Conservation (phyloP, 1,284 basidiomycete species). For the Trametes pubescens region DNA sequence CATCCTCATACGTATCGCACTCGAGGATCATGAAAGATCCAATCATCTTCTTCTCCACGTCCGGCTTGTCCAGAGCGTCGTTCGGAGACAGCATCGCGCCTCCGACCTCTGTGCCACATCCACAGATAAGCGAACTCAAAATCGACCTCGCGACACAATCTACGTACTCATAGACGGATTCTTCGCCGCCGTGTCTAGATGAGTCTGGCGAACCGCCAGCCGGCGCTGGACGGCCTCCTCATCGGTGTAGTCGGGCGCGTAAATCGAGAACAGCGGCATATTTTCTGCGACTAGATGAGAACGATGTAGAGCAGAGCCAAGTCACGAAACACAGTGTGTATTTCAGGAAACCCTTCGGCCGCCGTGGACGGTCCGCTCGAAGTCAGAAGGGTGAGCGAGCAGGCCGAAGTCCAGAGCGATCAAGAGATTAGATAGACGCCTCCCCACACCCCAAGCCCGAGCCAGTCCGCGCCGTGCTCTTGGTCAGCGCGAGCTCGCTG, state of each 20-base stretch:
- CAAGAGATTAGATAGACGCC: conserved; percentile 27
- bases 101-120: conserved; percentile 34
- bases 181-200: conserved; percentile 37
- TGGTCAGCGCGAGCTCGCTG: conserved; percentile 21
- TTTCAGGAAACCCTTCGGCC: background rate
- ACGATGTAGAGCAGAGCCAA: background rate
- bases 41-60: conserved; percentile 39
- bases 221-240: conserved; percentile 41
- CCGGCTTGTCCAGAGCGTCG: conserved; percentile 37
- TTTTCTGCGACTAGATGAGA: background rate
- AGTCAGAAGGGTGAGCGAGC: conserved; percentile 1
- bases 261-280: conserved; percentile 44
- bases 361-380: conserved; percentile 13
- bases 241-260: conserved; percentile 47
- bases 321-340: background rate
- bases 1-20: conserved; percentile 39
- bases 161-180: conserved; percentile 38
- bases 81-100: conserved; percentile 40
- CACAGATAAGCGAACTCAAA: background rate
- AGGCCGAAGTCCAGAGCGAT: background rate
- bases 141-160: background rate
- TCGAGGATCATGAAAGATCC: conserved; percentile 41
- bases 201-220: conserved; percentile 40
- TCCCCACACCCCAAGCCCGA: background rate
- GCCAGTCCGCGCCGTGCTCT: conserved; percentile 15